phyloP scores from a whole-genome alignment of 2,329 filamentous ascomycete species.

The Macrophomina phaseolina region DNA sequence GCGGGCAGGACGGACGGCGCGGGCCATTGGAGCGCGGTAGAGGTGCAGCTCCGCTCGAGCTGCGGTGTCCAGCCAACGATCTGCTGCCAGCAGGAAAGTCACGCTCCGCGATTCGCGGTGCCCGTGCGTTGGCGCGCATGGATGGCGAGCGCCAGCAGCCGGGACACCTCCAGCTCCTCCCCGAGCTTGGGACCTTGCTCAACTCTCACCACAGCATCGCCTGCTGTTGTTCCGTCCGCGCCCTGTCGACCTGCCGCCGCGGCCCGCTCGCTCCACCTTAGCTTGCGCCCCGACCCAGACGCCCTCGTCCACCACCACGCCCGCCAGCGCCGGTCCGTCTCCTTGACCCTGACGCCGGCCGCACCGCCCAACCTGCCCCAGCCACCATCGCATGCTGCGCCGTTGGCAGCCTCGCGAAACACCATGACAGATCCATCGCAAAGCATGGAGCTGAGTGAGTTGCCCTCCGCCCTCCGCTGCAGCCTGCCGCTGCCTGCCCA shows the following conservation, averaged over 20 bases:
- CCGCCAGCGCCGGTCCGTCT: slow-evolving; percentile 1
- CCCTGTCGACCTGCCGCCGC: neutral
- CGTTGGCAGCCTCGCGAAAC: slow-evolving; percentile 30
- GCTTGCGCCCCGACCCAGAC: slow-evolving; percentile 11
- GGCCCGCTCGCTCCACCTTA: slow-evolving; percentile 11
- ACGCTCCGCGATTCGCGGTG: slow-evolving; percentile 26
- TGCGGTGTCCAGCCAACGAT: slow-evolving; percentile 22
- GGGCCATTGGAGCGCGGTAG: slow-evolving; percentile 11
- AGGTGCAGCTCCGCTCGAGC: slow-evolving; percentile 15
- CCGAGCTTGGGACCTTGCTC: slow-evolving; percentile 26
- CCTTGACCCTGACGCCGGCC: slow-evolving; percentile 27
- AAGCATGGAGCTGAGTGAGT: slow-evolving; percentile 44
- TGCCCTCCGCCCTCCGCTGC: neutral
- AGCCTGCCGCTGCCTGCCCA: slow-evolving; percentile 18
- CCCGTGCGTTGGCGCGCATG: slow-evolving; percentile 14
- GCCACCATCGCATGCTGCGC: slow-evolving; percentile 27
- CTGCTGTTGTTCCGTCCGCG: slow-evolving; percentile 14
- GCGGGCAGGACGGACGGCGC: neutral
- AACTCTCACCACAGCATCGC: slow-evolving; percentile 21
- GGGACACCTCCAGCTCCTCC: slow-evolving; percentile 22
- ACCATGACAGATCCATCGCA: slow-evolving; percentile 46
- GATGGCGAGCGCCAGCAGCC: slow-evolving; percentile 17
- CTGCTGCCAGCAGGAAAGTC: slow-evolving; percentile 22
- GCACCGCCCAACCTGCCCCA: slow-evolving; percentile 23
- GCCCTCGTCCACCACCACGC: neutral